Conservation (phyloP, 1,284 basidiomycete genomes). For the Tylopilus sp. region DNA sequence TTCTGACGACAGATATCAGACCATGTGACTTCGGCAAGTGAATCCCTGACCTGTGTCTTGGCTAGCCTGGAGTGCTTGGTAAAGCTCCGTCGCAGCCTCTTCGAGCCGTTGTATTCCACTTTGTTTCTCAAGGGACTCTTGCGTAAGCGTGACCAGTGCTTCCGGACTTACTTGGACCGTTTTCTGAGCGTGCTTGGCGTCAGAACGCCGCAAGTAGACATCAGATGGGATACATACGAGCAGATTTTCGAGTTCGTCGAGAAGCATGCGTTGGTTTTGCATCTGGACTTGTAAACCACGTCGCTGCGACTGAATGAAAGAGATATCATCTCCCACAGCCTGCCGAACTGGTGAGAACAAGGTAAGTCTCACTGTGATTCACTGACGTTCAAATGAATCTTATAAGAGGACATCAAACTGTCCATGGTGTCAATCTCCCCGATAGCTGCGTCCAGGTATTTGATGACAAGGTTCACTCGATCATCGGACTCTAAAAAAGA, state of each 20-base stretch:
- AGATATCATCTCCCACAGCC: conserved; percentile 94
- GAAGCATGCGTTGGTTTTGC: conserved; percentile 86
- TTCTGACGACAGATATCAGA: conserved; percentile 42
- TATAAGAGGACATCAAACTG: conserved; percentile 82
- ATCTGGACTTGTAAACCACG: conserved; percentile 96
- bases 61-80: conserved; percentile 93
- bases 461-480: conserved; percentile 82
- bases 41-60: conserved; percentile 68
- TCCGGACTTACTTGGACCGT: conserved; percentile 88
- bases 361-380: not conserved
- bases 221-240: conserved; percentile 49
- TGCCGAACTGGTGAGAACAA: conserved; percentile 33
- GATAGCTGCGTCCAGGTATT: conserved; percentile 85
- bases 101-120: conserved; percentile 79
- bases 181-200: conserved; percentile 51
- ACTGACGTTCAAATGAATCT: conserved; percentile 88
- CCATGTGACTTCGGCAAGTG: not conserved
- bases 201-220: not conserved
- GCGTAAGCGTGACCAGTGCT: conserved; percentile 73
- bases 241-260: conserved; percentile 81
- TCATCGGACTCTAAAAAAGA: conserved; percentile 94
- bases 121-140: conserved; percentile 80
- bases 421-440: conserved; percentile 86
- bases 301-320: conserved; percentile 94
- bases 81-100: conserved; percentile 81